Percentiles rank a stretch among this genome's conserved stretches.
Conservation (phyloP, 2,329 filamentous ascomycete genomes). For the Fusarium sp. region DNA sequence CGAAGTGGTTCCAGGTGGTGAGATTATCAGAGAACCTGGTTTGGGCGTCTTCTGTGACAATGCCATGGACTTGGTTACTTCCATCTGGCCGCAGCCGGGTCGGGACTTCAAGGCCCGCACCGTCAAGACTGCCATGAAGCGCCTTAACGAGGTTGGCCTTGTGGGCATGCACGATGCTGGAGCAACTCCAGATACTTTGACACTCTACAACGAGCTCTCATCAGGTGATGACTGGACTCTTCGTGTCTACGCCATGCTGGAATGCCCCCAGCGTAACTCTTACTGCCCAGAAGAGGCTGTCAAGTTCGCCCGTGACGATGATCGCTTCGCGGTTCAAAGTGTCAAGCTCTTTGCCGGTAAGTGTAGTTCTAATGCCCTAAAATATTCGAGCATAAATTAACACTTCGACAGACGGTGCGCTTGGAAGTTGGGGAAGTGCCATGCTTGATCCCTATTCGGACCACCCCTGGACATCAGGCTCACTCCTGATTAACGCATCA, state of each 20-base stretch:
- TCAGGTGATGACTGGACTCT: conserved; percentile 68
- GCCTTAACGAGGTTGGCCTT: conserved; percentile 75
- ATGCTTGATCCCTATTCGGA: conserved; percentile 80
- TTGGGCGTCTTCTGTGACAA: conserved; percentile 82
- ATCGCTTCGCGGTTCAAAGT: conserved; percentile 70
- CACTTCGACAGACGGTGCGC: conserved; percentile 69
- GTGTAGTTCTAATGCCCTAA: conserved; percentile 25
- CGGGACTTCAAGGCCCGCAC: conserved; percentile 67
- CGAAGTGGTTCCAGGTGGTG: conserved; percentile 73
- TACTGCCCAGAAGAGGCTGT: conserved; percentile 70
- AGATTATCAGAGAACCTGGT: conserved; percentile 72
- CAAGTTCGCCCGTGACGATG: conserved; percentile 61
- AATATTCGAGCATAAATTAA: conserved; percentile 2
- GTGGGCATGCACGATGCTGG: conserved; percentile 80
- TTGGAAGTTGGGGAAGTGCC: conserved; percentile 80
- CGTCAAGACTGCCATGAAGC: conserved; percentile 72
- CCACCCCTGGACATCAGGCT: conserved; percentile 72
- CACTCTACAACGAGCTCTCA: conserved; percentile 68
- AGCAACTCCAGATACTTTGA: conserved; percentile 67
- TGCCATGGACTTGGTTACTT: conserved; percentile 74
- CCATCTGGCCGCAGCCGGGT: conserved; percentile 70
- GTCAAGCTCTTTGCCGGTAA: conserved; percentile 79
- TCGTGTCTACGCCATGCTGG: conserved; percentile 78
- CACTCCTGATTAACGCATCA: conserved; percentile 76
- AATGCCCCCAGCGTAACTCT: conserved; percentile 75